A percentile compares a stretch with the other conserved stretches of the same genome.
phyloP scores from a whole-genome alignment of 176 grass and related monocot genomes.

The Avena eriantha region DNA sequence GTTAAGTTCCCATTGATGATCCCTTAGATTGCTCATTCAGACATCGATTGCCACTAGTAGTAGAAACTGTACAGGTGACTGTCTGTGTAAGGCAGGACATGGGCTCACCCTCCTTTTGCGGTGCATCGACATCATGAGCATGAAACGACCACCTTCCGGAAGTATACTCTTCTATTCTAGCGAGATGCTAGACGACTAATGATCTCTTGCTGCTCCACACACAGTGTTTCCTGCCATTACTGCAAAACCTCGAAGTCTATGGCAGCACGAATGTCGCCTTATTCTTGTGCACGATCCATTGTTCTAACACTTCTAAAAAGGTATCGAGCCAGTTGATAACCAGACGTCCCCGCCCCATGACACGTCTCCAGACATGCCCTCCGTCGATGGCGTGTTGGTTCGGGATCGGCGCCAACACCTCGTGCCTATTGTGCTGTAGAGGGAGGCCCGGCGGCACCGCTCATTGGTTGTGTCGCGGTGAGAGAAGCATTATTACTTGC shows the following conservation, averaged over 20 bases:
- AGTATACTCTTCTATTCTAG: neutral
- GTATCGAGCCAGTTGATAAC: neutral
- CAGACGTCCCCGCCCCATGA: too few species aligned
- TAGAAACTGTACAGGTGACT: neutral
- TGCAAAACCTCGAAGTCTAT: neutral
- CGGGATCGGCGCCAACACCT: neutral
- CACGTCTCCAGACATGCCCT: neutral
- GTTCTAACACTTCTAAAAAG: neutral
- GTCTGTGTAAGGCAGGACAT: neutral
- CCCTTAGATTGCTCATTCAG: neutral
- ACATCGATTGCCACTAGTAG: neutral
- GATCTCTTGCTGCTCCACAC: neutral
- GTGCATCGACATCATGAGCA: neutral
- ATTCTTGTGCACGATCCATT: neutral
- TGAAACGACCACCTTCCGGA: neutral
- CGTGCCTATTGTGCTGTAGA: neutral
- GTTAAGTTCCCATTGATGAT: neutral
- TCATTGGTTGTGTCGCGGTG: neutral
- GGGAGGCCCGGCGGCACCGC: too few species aligned
- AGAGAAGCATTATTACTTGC: neutral
- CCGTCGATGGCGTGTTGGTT: fast-evolving
- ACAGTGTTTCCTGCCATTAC: neutral
- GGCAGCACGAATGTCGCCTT: neutral
- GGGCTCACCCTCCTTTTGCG: neutral
- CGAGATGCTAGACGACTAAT: neutral